Evolutionary conservation across 1,284 basidiomycete species (phyloP), one percentile per base, ranked within the genome.

Genomic region (Malassezia restricta): DNA sequence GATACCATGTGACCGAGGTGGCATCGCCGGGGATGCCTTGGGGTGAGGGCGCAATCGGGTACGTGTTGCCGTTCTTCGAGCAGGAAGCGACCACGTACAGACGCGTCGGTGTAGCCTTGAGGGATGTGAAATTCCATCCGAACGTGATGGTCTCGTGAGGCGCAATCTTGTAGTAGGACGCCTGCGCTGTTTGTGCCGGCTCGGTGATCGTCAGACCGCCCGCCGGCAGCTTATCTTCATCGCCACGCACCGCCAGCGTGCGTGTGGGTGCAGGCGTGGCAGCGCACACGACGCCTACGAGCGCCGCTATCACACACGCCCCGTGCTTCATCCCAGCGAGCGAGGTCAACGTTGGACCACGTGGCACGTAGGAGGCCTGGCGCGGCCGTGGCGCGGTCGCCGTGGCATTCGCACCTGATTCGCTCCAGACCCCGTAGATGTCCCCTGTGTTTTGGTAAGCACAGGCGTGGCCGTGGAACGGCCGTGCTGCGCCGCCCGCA

Each of bases 141-240:
- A 73, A 73, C 0, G 70, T 73, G 51, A 71, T 63, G 29, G 54
- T 51, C 32, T 63, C 65, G 14, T 65, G 66, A 11, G 48, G 49
- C 3, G 65, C 68, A 17, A 73, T 68, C 61, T 73, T 73, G 65
- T 71, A 73, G 55, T 65, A 73, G 12, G 68, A 71, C 0, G 62
- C 49, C 14, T 65, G 61, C 6, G 65, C 66, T 1, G 67, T 71
- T 43, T 71, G 63, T 11, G 61, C 52, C 1, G 70, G 70, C 42
- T 67, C 49, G 8, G 70, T 73, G 24, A 73, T 52, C 2, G 66
- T 66, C 38, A 73, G 40, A n/a, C 70, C 68, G 27, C 70, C 70
- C 1, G 56, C 63, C 15, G 45, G 46, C 12, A 42, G 32, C 15
- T 17, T 27, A 17, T 39, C 47, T 24, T 53, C 46, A 29, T 20